Evolutionary conservation across 2,329 filamentous ascomycete genomes (phyloP), one percentile per base, ranked within the genome.

Genomic region (Fusarium bactridioides): DNA sequence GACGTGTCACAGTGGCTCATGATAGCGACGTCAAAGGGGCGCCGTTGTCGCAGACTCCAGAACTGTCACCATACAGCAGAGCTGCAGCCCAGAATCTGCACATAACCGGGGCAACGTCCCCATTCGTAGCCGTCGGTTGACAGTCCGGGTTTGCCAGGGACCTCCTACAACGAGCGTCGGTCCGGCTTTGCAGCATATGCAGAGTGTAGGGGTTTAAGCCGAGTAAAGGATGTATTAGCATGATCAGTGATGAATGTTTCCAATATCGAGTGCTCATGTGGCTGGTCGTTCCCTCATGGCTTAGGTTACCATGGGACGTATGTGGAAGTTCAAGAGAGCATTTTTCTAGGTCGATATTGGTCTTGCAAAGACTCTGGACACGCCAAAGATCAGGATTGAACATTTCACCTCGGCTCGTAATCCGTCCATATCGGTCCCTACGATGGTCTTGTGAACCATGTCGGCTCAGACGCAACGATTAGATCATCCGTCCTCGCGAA

Each of bases 1-100:
- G 33, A 31, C 56, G 71, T 71, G 73, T 75, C 63, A 75, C 64
- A 38, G 63, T 63, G 70, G 70, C 72, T 69, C 60, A 64, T 61
- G 70, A 56, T 56, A 60, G 35, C 73, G 44, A 58, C 62, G 56
- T 31, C 25, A 37, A 44, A 58, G 43, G 50, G 43, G 56, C 47
- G 45, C 31, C 35, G 45, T 56, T 73, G 54, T 51, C 70, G 57
- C 70, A 71, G 61, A 45, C 48, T 55, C 43, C 35, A 44, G 64
- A 57, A 54, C 59, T 68, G 51, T 57, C 57, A 61, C 66, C 48
- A 56, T 58, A 72, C 66, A 47, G 54, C 44, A 54, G 43, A 63
- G 50, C 71, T 73, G 61, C 65, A 62, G 65, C 69, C 51, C 58
- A 31, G 54, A 70, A 60, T 48, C 56, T 71, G 62, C 70, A 62